These are phyloP conservation scores for Sambucus nigra DNA, from an alignment of 129 eudicot genomes.

Conservation along the genomic window DNA sequence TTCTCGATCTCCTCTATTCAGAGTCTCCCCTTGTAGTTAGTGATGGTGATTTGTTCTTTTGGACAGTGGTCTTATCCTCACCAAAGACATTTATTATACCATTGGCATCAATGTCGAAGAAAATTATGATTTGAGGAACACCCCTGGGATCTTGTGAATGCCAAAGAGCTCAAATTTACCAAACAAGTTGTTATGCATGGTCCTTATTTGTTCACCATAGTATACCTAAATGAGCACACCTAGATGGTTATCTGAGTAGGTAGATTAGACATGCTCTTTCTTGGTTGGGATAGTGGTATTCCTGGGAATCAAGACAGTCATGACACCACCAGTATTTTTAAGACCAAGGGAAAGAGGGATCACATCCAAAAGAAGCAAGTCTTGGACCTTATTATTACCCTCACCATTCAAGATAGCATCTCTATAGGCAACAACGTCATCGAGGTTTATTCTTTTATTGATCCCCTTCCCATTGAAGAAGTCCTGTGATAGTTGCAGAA, in stretches of 20 bases:
- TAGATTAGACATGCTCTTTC: background rate
- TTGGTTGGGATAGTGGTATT: conserved; percentile 13
- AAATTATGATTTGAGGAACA: background rate
- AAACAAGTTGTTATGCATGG: background rate
- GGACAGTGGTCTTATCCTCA: conserved; percentile 1
- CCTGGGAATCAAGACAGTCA: conserved; percentile 12
- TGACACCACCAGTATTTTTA: conserved; percentile 8
- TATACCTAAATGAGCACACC: conserved; percentile 2
- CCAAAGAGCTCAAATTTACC: background rate
- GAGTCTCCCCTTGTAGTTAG: background rate
- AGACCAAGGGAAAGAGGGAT: conserved; percentile 16
- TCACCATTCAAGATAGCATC: conserved; percentile 16
- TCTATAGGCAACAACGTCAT: conserved; percentile 22
- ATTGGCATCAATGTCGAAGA: background rate
- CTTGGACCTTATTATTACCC: conserved; percentile 12
- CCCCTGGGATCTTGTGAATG: background rate
- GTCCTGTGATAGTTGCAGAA: background rate
- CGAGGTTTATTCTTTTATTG: conserved; percentile 12
- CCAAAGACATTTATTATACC: conserved; percentile 5
- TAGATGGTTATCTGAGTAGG: background rate
- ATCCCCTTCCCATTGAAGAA: background rate
- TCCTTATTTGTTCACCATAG: background rate
- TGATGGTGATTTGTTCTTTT: conserved; percentile 7
- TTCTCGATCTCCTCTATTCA: conserved; percentile 6
- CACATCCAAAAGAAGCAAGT: conserved; percentile 13